Evolutionary conservation across 1,139 yeast genomes (phyloP), one percentile per base, ranked within the genome.

Genomic region (Geotrichum carabidarum): DNA sequence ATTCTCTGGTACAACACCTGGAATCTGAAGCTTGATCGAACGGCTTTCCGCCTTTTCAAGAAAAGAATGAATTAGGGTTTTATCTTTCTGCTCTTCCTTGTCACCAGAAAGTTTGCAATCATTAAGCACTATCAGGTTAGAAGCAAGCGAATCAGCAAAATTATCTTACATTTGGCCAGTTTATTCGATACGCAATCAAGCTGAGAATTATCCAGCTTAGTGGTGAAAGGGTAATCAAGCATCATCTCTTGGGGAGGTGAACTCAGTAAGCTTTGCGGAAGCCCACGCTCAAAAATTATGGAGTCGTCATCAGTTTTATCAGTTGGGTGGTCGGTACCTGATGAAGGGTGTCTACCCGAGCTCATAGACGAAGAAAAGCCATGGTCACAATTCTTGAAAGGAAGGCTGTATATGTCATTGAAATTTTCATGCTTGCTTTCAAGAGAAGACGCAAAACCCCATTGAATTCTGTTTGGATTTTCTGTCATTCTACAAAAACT

Each of bases 271-370:
- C 52, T 48, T 8, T 38, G 47, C 8, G 55, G 53, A 41, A 51
- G 40, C 6, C 50, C 55, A 14, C 49, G 30, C 11, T 48, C 53
- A 48, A 48, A 55, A n/a, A 47, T 40, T 12, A 49, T 49, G 9
- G 53, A 49, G 30, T 53, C 56, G 17, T 44, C 52, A 12, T 53
- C 53, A 30, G 49, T 52, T 36, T 45, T 50, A 30, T 49, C 53
- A 9, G 45, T 48, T 7, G 18, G 43, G 2, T 15, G 27, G 43
- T 51, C 55, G 1, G 51, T 47, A 12, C 38, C 46, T 8, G 46
- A 46, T 12, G 51, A 43, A 9, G 40, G 17, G 17, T 42, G 40
- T n/a, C 41, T n/a, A 11, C 44, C 34, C 11, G 47, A 27, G 36
- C 45, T 53, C 37, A 27, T 15, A 41, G 37, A 48, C 14, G 48